Evolutionary conservation across 495 filamentous ascomycete genomes (phyloP).

Genomic region (Tuber brumale): DNA sequence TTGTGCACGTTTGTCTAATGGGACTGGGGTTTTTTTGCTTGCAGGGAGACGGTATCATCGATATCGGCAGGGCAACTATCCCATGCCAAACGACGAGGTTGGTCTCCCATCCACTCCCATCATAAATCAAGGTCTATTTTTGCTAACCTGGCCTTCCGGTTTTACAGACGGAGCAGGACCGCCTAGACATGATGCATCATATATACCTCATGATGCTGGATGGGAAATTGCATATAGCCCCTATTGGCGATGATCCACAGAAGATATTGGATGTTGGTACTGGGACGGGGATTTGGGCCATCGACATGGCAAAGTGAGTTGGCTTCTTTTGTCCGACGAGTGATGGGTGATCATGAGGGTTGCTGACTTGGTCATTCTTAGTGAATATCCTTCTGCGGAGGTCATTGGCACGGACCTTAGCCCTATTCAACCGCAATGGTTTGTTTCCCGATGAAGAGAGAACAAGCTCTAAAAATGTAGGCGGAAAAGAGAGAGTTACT

Average conservation of each 20-base stretch:
- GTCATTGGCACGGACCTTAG: conserved; percentile 60
- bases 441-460: conserved; percentile 8
- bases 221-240: conserved; percentile 54
- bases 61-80: conserved; percentile 32
- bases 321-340: not conserved
- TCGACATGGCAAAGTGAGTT: conserved; percentile 45
- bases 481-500: not conserved
- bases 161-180: conserved; percentile 31
- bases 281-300: conserved; percentile 61
- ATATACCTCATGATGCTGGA: conserved; percentile 52
- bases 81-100: conserved; percentile 36
- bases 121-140: not conserved
- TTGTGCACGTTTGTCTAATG: conserved; percentile 4
- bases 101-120: not conserved
- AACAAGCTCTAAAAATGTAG: not conserved
- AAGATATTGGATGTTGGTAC: conserved; percentile 58
- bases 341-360: not conserved
- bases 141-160: not conserved
- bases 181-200: conserved; percentile 60
- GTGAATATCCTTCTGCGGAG: conserved; percentile 50
- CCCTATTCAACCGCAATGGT: conserved; percentile 55
- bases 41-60: conserved; percentile 33
- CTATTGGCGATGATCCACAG: conserved; percentile 38
- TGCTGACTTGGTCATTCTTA: conserved; percentile 7
- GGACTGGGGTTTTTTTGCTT: not conserved